Conservation (phyloP, 345 rosid species). For the Boechera retrofracta region DNA sequence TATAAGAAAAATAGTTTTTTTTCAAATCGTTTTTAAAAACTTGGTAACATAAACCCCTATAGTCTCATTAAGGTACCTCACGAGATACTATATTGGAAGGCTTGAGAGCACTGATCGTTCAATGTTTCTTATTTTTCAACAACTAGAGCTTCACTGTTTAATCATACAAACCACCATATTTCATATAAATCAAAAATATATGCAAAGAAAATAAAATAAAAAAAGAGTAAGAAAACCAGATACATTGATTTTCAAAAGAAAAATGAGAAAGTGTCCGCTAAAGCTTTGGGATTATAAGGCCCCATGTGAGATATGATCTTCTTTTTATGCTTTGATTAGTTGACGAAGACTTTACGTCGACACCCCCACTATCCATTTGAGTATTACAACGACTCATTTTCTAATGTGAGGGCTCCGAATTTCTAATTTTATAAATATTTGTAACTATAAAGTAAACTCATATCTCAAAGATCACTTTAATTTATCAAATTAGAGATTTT, state of each 20-base stretch:
- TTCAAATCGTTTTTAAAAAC: too few species aligned
- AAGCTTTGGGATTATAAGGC: constrained; percentile 7
- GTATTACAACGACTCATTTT: background rate
- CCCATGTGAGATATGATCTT: constrained; percentile 26
- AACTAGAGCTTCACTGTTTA: too few species aligned
- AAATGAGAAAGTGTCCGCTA: constrained; percentile 1
- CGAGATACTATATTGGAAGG: too few species aligned
- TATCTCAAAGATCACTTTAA: background rate
- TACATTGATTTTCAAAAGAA: constrained; percentile 20
- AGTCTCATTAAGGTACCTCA: background rate
- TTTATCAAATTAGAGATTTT: too few species aligned
- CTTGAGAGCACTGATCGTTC: background rate
- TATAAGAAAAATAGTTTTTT: too few species aligned
- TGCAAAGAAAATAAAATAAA: background rate
- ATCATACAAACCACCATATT: background rate
- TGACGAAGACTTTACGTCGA: constrained; percentile 17
- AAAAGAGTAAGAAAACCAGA: constrained; percentile 6
- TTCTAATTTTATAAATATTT: background rate
- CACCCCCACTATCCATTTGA: constrained; percentile 12
- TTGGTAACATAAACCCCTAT: too few species aligned
- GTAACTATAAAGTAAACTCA: background rate
- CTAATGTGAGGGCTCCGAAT: background rate
- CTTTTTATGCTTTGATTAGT: constrained; percentile 18
- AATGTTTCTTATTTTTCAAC: too few species aligned
- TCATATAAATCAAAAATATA: background rate